phyloP scores from a whole-genome alignment of 2,329 filamentous ascomycete species.

The Aspergillus sp. region DNA sequence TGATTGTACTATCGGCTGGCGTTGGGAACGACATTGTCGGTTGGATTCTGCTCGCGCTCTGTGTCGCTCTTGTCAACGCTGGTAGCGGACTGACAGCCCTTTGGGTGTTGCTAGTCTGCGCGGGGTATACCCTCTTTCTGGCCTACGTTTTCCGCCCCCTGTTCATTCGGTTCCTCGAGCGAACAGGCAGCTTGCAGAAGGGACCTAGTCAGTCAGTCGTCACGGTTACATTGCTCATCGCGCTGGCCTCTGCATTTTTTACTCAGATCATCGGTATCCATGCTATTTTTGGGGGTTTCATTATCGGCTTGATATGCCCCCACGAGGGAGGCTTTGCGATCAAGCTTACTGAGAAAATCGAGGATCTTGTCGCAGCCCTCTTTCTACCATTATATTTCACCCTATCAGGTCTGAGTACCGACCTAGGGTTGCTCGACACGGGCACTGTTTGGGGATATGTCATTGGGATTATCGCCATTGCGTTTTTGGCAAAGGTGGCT shows the following conservation, averaged over 20 bases:
- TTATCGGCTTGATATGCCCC: slow-evolving; percentile 83
- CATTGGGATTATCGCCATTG: slow-evolving; percentile 72
- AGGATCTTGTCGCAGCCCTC: slow-evolving; percentile 79
- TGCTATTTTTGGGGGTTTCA: slow-evolving; percentile 88
- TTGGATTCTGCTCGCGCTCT: slow-evolving; percentile 89
- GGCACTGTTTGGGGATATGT: slow-evolving; percentile 89
- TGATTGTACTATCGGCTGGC: slow-evolving; percentile 84
- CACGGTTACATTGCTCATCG: slow-evolving; percentile 73
- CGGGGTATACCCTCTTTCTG: slow-evolving; percentile 73
- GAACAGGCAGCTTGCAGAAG: slow-evolving; percentile 74
- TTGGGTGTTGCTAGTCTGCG: slow-evolving; percentile 72
- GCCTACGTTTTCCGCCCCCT: slow-evolving; percentile 66
- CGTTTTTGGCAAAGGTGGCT: slow-evolving; percentile 78
- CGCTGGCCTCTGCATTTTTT: slow-evolving; percentile 77
- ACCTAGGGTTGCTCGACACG: slow-evolving; percentile 75
- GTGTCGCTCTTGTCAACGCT: slow-evolving; percentile 88
- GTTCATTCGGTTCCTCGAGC: slow-evolving; percentile 69
- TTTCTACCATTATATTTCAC: slow-evolving; percentile 93
- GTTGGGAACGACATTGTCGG: slow-evolving; percentile 89
- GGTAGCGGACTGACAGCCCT: slow-evolving; percentile 75
- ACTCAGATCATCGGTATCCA: slow-evolving; percentile 89
- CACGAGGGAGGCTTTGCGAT: slow-evolving; percentile 88
- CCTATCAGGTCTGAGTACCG: slow-evolving; percentile 80
- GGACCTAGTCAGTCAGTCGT: slow-evolving; percentile 84
- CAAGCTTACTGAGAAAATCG: slow-evolving; percentile 87